Conservation (phyloP, 495 filamentous ascomycete genomes). For the Hypoxylon crocopeplum region DNA sequence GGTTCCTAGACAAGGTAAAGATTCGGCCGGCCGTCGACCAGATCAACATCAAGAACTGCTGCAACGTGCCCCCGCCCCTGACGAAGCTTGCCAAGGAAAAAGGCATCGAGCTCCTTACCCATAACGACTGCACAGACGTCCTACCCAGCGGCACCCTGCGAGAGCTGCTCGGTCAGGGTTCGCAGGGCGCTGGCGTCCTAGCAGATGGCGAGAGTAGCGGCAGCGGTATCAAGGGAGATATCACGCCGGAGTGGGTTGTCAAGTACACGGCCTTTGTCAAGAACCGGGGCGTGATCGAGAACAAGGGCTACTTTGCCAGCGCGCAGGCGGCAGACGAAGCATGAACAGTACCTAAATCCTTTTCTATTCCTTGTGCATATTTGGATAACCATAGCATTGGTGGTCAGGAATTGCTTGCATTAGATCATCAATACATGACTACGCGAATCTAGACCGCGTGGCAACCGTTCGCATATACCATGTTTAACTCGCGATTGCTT, state of each 20-base stretch:
- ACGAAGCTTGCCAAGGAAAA: conserved; percentile 83
- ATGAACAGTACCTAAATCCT: background rate
- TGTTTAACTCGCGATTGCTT: too few species aligned
- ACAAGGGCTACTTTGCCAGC: conserved; percentile 94
- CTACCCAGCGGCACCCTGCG: conserved; percentile 82
- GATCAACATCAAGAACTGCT: conserved; percentile 97
- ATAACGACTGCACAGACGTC: conserved; percentile 93
- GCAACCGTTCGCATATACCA: conserved; percentile 3
- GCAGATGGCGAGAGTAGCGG: conserved; percentile 53
- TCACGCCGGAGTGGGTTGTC: conserved; percentile 90
- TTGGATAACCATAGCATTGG: conserved; percentile 17
- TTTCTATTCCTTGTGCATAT: conserved; percentile 11
- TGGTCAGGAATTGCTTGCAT: conserved; percentile 21
- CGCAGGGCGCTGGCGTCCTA: conserved; percentile 71
- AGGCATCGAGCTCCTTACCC: conserved; percentile 86
- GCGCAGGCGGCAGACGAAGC: conserved; percentile 64
- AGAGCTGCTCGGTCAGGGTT: conserved; percentile 76
- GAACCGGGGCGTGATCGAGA: conserved; percentile 96
- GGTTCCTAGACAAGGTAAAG: conserved; percentile 62
- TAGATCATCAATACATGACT: conserved; percentile 27
- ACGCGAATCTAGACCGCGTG: conserved; percentile 11
- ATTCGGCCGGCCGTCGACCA: conserved; percentile 88
- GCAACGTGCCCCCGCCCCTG: conserved; percentile 90
- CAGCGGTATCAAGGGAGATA: conserved; percentile 71
- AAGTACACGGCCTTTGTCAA: conserved; percentile 99